phyloP scores from a whole-genome alignment of 2,329 filamentous ascomycete genomes.

The Cladosporium sp. region DNA sequence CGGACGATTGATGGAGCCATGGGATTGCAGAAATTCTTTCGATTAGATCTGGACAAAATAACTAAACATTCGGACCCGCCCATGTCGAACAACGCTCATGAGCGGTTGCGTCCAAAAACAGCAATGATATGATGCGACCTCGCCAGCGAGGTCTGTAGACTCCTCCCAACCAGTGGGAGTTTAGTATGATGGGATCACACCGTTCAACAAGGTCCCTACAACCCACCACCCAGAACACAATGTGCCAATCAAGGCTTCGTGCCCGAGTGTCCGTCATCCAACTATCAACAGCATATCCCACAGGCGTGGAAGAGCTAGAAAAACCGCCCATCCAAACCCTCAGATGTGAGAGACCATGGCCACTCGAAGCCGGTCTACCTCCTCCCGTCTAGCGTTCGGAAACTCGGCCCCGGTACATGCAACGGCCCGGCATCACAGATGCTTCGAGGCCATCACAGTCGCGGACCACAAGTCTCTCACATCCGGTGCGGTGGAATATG shows the following conservation, averaged over 20 bases:
- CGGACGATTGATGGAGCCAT: neutral
- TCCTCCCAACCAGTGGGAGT: constrained; percentile 7
- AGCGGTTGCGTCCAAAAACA: neutral
- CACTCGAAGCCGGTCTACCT: constrained; percentile 33
- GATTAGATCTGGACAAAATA: constrained; percentile 11
- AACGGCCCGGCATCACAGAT: constrained; percentile 18
- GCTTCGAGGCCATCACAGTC: constrained; percentile 14
- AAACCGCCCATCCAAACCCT: neutral
- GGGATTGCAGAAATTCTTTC: constrained; percentile 9
- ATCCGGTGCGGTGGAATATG: constrained; percentile 12
- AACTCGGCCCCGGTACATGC: constrained; percentile 25
- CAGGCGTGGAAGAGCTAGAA: neutral
- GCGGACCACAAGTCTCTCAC: constrained; percentile 11
- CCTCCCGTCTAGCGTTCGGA: constrained; percentile 32
- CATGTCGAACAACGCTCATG: neutral
- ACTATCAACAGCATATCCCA: constrained; percentile 8
- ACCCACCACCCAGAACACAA: neutral
- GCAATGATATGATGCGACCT: neutral
- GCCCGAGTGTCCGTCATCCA: constrained; percentile 1
- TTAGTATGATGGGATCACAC: constrained; percentile 4
- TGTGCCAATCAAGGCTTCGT: constrained; percentile 11
- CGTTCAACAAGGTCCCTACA: neutral
- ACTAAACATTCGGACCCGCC: constrained; percentile 10
- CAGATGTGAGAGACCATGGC: constrained; percentile 14
- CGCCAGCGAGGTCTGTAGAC: neutral